These are phyloP conservation scores for Closterium sp. DNA, from an alignment of 139 green algal species.

Conservation along the genomic window DNA sequence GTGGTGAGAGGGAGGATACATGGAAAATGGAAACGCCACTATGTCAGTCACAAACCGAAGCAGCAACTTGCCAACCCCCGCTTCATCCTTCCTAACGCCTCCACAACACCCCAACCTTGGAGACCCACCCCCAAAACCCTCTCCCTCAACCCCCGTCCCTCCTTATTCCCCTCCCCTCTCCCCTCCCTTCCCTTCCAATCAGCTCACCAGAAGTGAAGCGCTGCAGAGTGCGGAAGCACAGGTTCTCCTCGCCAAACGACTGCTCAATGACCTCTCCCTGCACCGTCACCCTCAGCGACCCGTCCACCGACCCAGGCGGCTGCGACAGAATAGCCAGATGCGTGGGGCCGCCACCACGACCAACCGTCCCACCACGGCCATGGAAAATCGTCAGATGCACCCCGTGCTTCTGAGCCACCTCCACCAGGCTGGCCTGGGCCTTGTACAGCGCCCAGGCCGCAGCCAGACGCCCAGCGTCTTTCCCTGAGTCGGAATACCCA, in stretches of 20 bases:
- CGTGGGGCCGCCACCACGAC: slow-evolving; percentile 86
- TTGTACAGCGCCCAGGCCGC: slow-evolving; percentile 89
- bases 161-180: not conserved
- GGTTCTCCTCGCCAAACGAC: slow-evolving; percentile 85
- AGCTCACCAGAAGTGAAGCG: slow-evolving; percentile 41
- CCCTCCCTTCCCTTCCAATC: not conserved
- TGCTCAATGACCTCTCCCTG: slow-evolving; percentile 86
- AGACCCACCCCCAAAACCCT: too few species aligned
- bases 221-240: slow-evolving; percentile 77
- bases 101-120: too few species aligned
- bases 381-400: slow-evolving; percentile 91
- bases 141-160: not conserved
- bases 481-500: slow-evolving; percentile 94
- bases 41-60: too few species aligned
- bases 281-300: slow-evolving; percentile 87
- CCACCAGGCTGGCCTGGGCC: slow-evolving; percentile 53
- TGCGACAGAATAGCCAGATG: slow-evolving; percentile 93
- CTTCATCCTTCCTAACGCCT: too few species aligned
- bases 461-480: slow-evolving; percentile 91
- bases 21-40: too few species aligned
- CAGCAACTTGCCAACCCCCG: too few species aligned
- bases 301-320: slow-evolving; percentile 79
- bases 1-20: too few species aligned
- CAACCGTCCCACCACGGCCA: slow-evolving; percentile 90
- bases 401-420: slow-evolving; percentile 49